Percentiles rank a stretch among this genome's conserved stretches.
Evolutionary conservation across 257 asterid genomes (phyloP).

Genomic region (Anisodus tanguticus): DNA sequence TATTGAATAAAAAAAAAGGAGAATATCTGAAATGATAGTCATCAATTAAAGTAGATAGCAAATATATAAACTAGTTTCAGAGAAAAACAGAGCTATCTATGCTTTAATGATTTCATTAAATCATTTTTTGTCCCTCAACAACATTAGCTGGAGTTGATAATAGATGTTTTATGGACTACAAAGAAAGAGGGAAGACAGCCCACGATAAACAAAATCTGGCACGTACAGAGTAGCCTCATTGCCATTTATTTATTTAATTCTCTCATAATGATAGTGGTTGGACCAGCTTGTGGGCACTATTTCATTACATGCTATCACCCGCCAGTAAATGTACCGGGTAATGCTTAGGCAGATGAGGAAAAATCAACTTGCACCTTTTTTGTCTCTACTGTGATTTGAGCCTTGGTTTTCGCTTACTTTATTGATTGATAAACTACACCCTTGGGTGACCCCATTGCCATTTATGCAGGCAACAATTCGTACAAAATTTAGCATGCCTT

Average conservation of each 20-base stretch:
- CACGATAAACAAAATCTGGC: constrained; percentile 15
- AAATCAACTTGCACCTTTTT: not conserved
- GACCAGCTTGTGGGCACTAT: not conserved
- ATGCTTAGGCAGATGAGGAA: not conserved
- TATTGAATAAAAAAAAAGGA: not conserved
- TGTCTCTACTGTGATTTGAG: not conserved
- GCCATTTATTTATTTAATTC: constrained; percentile 10
- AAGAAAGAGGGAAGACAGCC: constrained; percentile 9
- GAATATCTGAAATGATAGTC: not conserved
- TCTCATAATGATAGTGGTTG: constrained; percentile 15
- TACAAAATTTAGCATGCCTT: not conserved
- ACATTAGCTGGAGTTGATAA: constrained; percentile 9
- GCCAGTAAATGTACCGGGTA: not conserved
- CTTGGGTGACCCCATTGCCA: not conserved
- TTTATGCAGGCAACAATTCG: not conserved
- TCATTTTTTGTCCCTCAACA: not conserved
- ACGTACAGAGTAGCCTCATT: not conserved
- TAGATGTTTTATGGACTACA: not conserved
- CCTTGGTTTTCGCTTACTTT: not conserved
- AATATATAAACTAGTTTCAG: not conserved
- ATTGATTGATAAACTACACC: not conserved
- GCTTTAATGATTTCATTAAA: constrained; percentile 20
- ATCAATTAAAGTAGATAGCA: not conserved
- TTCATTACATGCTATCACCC: not conserved
- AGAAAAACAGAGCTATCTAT: not conserved